A percentile compares a stretch with the other conserved stretches of the same genome.
phyloP scores from a whole-genome alignment of 1,284 basidiomycete species.

The Austropuccinia psidii region DNA sequence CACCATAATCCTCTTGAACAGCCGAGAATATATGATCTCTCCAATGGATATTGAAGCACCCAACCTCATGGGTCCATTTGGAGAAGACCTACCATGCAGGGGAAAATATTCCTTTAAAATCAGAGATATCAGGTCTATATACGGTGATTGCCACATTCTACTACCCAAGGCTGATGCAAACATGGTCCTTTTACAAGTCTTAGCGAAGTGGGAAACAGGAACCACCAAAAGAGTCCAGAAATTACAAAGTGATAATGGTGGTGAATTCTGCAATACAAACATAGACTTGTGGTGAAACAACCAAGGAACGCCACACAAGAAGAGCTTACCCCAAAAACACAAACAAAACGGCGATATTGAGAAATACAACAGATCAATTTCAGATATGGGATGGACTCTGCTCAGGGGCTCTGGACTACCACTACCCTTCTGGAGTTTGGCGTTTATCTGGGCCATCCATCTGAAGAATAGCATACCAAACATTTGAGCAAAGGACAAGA shows the following conservation, averaged over 20 bases:
- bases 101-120: neutral
- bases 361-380: neutral
- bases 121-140: neutral
- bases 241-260: neutral
- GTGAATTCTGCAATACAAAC: neutral
- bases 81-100: neutral
- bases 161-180: too few relatives aligned
- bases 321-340: neutral
- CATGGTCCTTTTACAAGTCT: too few relatives aligned
- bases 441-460: neutral
- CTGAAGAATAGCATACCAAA: constrained; percentile 1
- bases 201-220: too few relatives aligned
- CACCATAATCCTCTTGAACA: too few relatives aligned
- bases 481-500: neutral
- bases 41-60: neutral
- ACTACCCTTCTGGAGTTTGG: neutral
- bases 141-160: neutral
- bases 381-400: neutral
- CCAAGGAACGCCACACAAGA: neutral
- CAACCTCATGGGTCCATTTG: neutral
- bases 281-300: neutral
- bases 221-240: neutral
- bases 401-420: neutral
- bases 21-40: too few relatives aligned
- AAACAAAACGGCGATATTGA: neutral